phyloP scores from a whole-genome alignment of 371 early-diverging fungal species.

The Mucor ambiguus region DNA sequence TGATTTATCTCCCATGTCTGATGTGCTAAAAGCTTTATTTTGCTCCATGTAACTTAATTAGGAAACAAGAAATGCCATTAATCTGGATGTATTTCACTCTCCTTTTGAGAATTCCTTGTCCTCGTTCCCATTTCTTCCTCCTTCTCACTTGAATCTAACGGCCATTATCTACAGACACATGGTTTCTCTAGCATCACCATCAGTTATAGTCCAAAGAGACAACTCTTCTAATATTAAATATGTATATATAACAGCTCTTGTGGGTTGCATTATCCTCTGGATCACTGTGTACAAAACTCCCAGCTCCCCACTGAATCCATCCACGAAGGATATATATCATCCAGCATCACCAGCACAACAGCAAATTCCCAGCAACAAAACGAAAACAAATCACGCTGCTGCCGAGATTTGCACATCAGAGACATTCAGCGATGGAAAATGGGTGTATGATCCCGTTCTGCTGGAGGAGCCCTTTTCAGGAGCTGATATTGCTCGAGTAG shows the following conservation, averaged over 20 bases:
- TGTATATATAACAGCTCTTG: constrained; percentile 1
- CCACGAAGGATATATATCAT: not conserved
- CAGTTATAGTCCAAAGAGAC: not conserved
- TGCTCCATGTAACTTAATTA: constrained; percentile 2
- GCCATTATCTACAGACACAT: not conserved
- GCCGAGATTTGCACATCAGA: constrained; percentile 32
- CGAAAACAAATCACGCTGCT: not conserved
- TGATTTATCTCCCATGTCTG: not conserved
- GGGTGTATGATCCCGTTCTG: constrained; percentile 30
- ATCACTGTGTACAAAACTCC: constrained; percentile 9
- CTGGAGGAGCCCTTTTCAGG: constrained; percentile 15
- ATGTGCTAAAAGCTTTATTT: not conserved
- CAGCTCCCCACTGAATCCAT: not conserved
- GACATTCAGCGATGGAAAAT: constrained; percentile 39
- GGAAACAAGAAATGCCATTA: constrained; percentile 6
- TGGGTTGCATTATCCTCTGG: constrained; percentile 15
- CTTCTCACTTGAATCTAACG: not conserved
- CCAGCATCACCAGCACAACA: not conserved
- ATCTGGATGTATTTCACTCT: not conserved
- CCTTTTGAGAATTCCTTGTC: not conserved
- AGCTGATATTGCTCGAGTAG: constrained; percentile 24
- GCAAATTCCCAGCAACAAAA: not conserved
- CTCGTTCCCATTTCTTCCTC: not conserved
- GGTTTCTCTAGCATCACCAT: not conserved
- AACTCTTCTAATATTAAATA: constrained; percentile 1